Percentiles rank a stretch among this genome's conserved stretches.
phyloP scores from a whole-genome alignment of 345 rosid species.

The Salix purpurea region DNA sequence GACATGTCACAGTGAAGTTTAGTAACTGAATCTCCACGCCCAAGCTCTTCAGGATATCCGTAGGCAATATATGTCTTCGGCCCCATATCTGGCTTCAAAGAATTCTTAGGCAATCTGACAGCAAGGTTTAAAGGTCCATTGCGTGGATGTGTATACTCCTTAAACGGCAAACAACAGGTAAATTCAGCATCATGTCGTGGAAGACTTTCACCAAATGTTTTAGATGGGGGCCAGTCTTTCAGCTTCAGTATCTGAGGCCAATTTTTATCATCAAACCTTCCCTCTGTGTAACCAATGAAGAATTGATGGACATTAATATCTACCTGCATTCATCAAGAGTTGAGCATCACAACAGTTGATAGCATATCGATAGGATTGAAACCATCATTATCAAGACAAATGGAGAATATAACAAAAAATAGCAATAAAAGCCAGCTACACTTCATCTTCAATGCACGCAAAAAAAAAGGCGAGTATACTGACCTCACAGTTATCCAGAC shows the following conservation, averaged over 20 bases:
- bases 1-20: slow-evolving; percentile 46
- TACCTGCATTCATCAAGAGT: slow-evolving; percentile 37
- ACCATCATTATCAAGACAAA: too few relatives aligned
- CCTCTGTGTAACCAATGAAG: too few relatives aligned
- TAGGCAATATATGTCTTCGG: slow-evolving; percentile 70
- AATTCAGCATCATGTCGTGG: not conserved
- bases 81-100: slow-evolving; percentile 65
- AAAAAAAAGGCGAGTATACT: slow-evolving; percentile 3
- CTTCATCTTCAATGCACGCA: not conserved
- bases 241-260: not conserved
- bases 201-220: not conserved
- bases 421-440: not conserved
- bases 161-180: not conserved
- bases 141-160: not conserved
- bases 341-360: not conserved
- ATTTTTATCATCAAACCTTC: not conserved
- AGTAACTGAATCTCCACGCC: slow-evolving; percentile 72
- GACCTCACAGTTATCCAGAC: slow-evolving; percentile 56
- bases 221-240: not conserved
- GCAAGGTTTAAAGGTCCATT: not conserved
- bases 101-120: slow-evolving; percentile 36
- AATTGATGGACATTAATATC: not conserved
- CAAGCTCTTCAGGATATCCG: slow-evolving; percentile 56
- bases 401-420: too few relatives aligned
- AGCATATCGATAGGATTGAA: not conserved